A percentile compares a stretch with the other conserved stretches of the same genome.
Evolutionary conservation across 345 rosid species (phyloP).

Genomic region (Citrus reticulata): DNA sequence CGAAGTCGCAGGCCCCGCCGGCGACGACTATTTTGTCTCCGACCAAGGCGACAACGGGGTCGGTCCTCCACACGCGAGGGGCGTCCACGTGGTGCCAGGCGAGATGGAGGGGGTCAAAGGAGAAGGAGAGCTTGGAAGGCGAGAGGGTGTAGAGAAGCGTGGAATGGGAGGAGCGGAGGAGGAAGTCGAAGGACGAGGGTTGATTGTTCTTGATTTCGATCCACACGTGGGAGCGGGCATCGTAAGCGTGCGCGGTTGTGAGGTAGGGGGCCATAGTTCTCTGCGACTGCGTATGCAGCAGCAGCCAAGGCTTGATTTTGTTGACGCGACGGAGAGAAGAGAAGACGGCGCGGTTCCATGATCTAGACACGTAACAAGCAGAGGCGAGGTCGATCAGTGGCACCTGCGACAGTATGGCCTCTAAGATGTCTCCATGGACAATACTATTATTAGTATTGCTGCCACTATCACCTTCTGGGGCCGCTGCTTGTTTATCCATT

Average conservation of each 20-base stretch:
- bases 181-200: conserved; percentile 21
- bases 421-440: conserved; percentile 52
- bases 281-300: conserved; percentile 55
- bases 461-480: too few relatives aligned
- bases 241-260: conserved; percentile 47
- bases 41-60: conserved; percentile 62
- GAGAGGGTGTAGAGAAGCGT: conserved; percentile 58
- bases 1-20: conserved; percentile 66
- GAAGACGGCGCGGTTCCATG: conserved; percentile 66
- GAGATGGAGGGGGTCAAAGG: conserved; percentile 62
- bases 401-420: conserved; percentile 41
- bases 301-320: conserved; percentile 59
- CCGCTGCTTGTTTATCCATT: background rate
- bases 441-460: background rate
- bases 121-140: conserved; percentile 53
- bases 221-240: conserved; percentile 72
- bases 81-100: conserved; percentile 57
- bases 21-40: conserved; percentile 48
- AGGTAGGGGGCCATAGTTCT: conserved; percentile 31
- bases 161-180: conserved; percentile 58
- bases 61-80: conserved; percentile 57
- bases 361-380: conserved; percentile 52
- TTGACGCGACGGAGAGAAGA: conserved; percentile 56
- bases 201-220: conserved; percentile 24
- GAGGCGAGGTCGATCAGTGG: conserved; percentile 63